phyloP scores from a whole-genome alignment of 169 alveolate species.

The Perkinsus olseni region DNA sequence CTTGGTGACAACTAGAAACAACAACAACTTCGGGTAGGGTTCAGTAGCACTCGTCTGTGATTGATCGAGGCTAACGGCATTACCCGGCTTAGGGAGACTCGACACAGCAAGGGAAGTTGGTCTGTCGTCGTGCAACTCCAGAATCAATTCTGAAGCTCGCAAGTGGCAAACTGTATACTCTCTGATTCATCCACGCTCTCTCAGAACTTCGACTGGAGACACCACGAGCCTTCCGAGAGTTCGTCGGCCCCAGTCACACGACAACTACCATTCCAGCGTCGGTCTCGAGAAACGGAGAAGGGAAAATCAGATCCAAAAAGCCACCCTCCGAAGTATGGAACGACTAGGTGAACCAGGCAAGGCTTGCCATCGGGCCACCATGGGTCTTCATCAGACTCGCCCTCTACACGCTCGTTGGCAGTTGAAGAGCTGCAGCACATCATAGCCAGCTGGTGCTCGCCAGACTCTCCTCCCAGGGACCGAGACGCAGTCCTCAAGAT shows the following conservation, averaged over 20 bases:
- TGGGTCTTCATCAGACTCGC: neutral
- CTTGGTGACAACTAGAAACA: neutral
- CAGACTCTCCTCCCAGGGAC: neutral
- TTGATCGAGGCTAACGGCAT: no score
- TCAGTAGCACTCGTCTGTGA: no score
- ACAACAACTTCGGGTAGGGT: neutral
- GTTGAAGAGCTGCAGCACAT: neutral
- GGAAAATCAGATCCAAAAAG: neutral
- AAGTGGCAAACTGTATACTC: neutral
- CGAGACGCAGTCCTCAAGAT: neutral
- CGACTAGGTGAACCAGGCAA: neutral
- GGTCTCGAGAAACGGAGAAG: neutral
- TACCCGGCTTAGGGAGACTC: no score
- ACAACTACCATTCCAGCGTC: neutral
- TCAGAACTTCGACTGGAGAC: no score
- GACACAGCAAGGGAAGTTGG: no score
- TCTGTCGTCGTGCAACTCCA: neutral
- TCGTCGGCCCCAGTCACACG: neutral
- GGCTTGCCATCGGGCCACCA: neutral
- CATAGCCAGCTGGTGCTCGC: neutral
- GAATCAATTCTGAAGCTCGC: neutral
- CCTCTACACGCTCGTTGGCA: neutral
- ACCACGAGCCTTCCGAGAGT: neutral
- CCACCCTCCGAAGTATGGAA: neutral
- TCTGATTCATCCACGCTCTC: neutral